Conservation (phyloP, 140 eudicot species). For the Erigeron philadelphicus region DNA sequence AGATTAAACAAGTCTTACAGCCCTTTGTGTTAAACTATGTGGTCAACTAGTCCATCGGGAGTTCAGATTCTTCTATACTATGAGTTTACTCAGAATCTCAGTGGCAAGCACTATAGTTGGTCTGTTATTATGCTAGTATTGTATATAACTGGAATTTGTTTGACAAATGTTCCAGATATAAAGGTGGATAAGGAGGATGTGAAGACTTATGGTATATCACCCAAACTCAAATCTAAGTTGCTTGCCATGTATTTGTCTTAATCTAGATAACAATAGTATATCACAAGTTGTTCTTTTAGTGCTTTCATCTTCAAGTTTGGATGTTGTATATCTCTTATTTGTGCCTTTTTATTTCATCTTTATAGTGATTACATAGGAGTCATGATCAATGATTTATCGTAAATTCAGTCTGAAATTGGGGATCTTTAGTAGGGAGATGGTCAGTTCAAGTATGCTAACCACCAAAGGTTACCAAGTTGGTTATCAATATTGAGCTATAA, state of each 20-base stretch:
- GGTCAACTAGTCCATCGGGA: conserved; percentile 9
- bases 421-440: background rate
- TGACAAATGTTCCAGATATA: conserved; percentile 42
- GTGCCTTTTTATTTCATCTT: conserved; percentile 1
- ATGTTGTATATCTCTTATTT: conserved; percentile 4
- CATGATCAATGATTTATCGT: background rate
- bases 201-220: conserved; percentile 53
- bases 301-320: conserved; percentile 12
- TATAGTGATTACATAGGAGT: background rate
- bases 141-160: conserved; percentile 1
- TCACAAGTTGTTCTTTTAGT: background rate
- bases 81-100: background rate
- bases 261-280: background rate
- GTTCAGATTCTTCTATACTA: background rate
- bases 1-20: background rate
- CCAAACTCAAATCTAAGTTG: conserved; percentile 13
- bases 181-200: conserved; percentile 74
- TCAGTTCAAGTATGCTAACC: too few species aligned
- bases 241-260: background rate
- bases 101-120: conserved; percentile 11
- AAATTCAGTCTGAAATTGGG: background rate
- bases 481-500: too few species aligned
- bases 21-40: conserved; percentile 5
- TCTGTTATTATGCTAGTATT: conserved; percentile 14
- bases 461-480: too few species aligned